A percentile compares a stretch with the other conserved stretches of the same genome.
Evolutionary conservation across 192 early-diverging fungal species (phyloP).

Genomic region (Chytriomyces sp.): DNA sequence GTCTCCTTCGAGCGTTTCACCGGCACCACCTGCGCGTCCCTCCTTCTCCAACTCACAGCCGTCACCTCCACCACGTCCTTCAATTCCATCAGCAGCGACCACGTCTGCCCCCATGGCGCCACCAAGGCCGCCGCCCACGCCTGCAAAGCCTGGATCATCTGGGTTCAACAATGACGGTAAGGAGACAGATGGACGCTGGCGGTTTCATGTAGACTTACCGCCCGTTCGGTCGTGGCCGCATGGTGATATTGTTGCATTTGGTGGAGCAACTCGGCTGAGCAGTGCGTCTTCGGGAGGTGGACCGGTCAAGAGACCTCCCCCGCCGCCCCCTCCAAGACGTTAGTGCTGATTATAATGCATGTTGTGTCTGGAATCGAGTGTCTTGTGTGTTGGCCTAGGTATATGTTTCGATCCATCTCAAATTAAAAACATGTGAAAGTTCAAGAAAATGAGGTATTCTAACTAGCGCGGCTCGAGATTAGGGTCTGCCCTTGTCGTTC

Average conservation of each 20-base stretch:
- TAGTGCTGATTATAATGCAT: too few species aligned
- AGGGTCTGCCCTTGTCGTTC: too few species aligned
- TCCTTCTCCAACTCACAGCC: slow-evolving; percentile 14
- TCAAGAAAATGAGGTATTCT: too few species aligned
- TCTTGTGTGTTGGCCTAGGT: too few species aligned
- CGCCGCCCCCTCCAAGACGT: slow-evolving; percentile 36
- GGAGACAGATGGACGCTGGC: slow-evolving; percentile 46
- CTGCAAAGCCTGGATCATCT: background rate
- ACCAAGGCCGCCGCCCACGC: slow-evolving; percentile 13
- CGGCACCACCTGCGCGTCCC: slow-evolving; percentile 22
- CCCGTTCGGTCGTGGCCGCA: slow-evolving; percentile 43
- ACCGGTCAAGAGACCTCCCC: slow-evolving; percentile 24
- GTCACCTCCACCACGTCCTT: slow-evolving; percentile 32
- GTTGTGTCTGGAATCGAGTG: too few species aligned
- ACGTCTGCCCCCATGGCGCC: slow-evolving; percentile 6
- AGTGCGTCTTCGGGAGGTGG: slow-evolving; percentile 5
- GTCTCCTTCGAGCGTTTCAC: slow-evolving; percentile 14
- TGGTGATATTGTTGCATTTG: slow-evolving; percentile 29
- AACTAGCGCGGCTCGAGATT: too few species aligned
- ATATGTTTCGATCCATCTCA: too few species aligned
- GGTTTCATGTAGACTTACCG: slow-evolving; percentile 51
- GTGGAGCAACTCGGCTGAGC: background rate
- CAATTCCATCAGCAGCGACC: background rate
- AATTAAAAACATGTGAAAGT: too few species aligned
- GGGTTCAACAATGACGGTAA: slow-evolving; percentile 5